Evolutionary conservation across 2,329 filamentous ascomycete species (phyloP).

Genomic region (Claviceps arundinis): DNA sequence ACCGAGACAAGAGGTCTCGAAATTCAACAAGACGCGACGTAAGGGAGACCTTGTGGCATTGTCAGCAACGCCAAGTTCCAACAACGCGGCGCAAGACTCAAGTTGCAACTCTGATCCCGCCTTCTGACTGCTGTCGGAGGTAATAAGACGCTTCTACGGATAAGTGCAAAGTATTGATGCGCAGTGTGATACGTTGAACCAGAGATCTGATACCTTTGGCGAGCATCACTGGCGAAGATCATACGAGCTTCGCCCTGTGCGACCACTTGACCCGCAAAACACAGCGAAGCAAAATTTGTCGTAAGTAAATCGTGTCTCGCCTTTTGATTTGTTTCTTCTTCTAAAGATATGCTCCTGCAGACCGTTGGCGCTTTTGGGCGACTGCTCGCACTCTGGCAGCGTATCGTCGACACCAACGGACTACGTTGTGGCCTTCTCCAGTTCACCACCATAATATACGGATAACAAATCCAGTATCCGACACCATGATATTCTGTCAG

Average conservation of each 20-base stretch:
- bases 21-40: not conserved
- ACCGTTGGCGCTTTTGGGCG: not conserved
- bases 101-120: not conserved
- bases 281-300: not conserved
- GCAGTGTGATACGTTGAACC: constrained; percentile 2
- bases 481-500: constrained; percentile 4
- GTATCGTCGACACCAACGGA: not conserved
- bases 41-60: not conserved
- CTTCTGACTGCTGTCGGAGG: not conserved
- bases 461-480: not conserved
- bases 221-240: not conserved
- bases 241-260: not conserved
- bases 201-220: not conserved
- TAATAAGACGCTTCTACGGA: not conserved
- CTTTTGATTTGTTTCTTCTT: not conserved
- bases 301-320: not conserved
- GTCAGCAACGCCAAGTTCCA: not conserved
- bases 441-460: not conserved
- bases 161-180: not conserved
- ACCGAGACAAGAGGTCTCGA: too few species aligned
- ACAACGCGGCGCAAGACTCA: not conserved
- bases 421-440: not conserved
- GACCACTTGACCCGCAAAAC: not conserved
- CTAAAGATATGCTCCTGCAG: not conserved
- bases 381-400: not conserved